Percentiles rank a stretch among this genome's conserved stretches.
Conservation (phyloP, 768 basidiomycete genomes). For the Cubamyces sp. region DNA sequence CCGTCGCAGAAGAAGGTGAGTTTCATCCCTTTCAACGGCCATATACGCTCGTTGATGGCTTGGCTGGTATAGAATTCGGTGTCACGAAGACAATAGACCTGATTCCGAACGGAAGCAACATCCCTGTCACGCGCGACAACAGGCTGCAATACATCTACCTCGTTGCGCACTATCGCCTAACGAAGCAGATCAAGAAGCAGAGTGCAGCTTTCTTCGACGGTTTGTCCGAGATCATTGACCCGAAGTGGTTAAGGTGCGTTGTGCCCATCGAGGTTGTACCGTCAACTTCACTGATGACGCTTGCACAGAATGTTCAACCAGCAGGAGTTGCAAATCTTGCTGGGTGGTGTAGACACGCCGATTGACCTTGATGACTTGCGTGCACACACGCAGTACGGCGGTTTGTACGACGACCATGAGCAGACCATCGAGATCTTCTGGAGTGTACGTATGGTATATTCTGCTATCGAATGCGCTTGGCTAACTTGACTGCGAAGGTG, state of each 20-base stretch:
- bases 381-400: conserved; percentile 80
- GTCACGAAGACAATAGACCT: conserved; percentile 76
- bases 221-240: conserved; percentile 88
- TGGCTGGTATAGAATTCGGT: conserved; percentile 69
- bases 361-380: conserved; percentile 85
- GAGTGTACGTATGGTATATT: conserved; percentile 53
- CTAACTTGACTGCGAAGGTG: conserved; percentile 50
- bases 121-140: conserved; percentile 88
- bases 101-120: conserved; percentile 78
- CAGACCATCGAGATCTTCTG: conserved; percentile 80
- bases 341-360: conserved; percentile 86
- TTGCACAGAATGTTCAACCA: conserved; percentile 90
- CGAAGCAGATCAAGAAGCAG: conserved; percentile 84
- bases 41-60: neutral
- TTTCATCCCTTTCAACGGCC: neutral
- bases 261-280: neutral
- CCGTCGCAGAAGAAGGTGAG: conserved; percentile 83
- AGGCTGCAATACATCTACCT: conserved; percentile 88
- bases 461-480: neutral
- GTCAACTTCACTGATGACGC: neutral
- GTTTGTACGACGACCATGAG: conserved; percentile 72
- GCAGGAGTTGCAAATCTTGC: conserved; percentile 88
- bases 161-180: conserved; percentile 86
- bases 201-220: conserved; percentile 91
- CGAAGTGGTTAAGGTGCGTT: conserved; percentile 77